Conservation (phyloP, 2,329 filamentous ascomycete species). For the Beauveria scarabaeidicola region DNA sequence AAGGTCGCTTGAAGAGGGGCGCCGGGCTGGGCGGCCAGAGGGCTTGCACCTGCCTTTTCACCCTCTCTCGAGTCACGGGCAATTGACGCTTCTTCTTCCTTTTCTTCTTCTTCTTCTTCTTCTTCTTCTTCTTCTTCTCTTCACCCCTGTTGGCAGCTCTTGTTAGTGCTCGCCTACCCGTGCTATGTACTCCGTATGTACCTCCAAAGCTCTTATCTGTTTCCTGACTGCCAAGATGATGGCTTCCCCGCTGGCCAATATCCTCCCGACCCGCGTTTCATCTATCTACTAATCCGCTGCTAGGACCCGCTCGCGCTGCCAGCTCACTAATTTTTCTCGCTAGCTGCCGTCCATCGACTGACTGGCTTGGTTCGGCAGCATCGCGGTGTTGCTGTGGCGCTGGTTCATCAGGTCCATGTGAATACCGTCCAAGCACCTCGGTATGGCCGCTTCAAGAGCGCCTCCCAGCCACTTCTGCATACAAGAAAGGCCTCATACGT, state of each 20-base stretch:
- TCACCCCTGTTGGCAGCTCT: neutral
- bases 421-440: neutral
- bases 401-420: neutral
- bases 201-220: neutral
- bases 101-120: neutral
- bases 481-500: neutral
- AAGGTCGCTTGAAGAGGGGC: neutral
- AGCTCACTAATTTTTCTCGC: neutral
- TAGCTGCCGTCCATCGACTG: neutral
- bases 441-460: neutral
- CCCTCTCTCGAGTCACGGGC: neutral
- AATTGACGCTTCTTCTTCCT: neutral
- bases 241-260: neutral
- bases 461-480: neutral
- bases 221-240: neutral
- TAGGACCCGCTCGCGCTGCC: neutral
- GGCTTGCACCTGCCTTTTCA: neutral
- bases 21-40: neutral
- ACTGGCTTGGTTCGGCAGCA: neutral
- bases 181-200: neutral
- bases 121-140: neutral
- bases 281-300: neutral
- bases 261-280: neutral
- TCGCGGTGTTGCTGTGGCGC: neutral
- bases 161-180: neutral